Evolutionary conservation across 179 eudicot species (phyloP).

Genomic region (Camellia oleifera): DNA sequence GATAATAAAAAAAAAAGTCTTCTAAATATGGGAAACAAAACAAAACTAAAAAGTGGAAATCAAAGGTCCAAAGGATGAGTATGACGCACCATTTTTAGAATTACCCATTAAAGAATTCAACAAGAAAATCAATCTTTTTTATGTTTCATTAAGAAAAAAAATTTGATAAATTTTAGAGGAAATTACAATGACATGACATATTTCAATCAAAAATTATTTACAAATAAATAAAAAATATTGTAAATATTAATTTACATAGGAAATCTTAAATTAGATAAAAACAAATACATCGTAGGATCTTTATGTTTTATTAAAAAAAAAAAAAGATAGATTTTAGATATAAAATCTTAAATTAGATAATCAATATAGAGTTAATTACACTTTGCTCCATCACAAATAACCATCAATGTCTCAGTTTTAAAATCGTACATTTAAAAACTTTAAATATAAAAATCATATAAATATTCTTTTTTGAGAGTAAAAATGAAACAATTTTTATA

Average conservation of each 20-base stretch:
- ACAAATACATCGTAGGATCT: no score
- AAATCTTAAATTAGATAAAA: no score
- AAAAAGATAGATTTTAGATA: neutral
- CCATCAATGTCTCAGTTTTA: no score
- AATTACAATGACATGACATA: no score
- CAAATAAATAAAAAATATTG: neutral
- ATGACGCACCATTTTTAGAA: slow-evolving; percentile 12
- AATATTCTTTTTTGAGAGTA: no score
- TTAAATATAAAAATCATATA: no score
- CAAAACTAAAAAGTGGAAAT: slow-evolving; percentile 23
- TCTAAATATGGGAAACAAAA: slow-evolving; percentile 36
- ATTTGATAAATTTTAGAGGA: no score
- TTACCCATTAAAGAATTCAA: slow-evolving; percentile 10
- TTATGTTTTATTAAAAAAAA: neutral
- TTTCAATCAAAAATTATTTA: neutral
- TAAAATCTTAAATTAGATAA: neutral
- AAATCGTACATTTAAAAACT: no score
- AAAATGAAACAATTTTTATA: no score
- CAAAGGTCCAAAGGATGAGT: slow-evolving; percentile 13
- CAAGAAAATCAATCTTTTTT: neutral
- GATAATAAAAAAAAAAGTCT: slow-evolving; percentile 24
- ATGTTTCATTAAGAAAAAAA: neutral
- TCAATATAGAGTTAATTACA: neutral
- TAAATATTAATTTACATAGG: no score
- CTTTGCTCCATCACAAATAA: no score